phyloP scores from a whole-genome alignment of 768 basidiomycete genomes.

The Phaffia tasmanica region DNA sequence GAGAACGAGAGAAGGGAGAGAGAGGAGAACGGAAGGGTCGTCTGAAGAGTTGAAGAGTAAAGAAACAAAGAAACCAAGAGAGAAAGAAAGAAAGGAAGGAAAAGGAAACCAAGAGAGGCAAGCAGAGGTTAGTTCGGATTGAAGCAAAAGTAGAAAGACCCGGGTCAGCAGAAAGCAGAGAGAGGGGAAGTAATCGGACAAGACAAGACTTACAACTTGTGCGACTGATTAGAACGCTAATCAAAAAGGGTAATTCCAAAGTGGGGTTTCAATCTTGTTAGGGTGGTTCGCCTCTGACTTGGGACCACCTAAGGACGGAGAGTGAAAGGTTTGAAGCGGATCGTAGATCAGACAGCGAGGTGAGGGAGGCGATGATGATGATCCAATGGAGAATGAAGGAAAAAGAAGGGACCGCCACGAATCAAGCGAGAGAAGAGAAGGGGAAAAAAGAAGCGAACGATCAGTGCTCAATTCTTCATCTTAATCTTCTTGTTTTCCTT shows the following conservation, averaged over 20 bases:
- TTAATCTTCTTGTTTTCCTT: no score
- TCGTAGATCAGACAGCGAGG: no score
- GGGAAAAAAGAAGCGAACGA: not conserved
- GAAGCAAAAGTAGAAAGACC: not conserved
- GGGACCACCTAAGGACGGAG: slow-evolving; percentile 19
- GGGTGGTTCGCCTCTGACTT: slow-evolving; percentile 24
- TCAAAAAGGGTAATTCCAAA: slow-evolving; percentile 3
- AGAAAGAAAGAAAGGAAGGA: not conserved
- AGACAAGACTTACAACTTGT: no score
- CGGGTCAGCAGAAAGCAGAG: not conserved
- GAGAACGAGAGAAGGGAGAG: slow-evolving; percentile 4
- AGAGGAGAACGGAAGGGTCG: not conserved
- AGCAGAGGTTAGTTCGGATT: slow-evolving; percentile 2
- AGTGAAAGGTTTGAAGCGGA: no score
- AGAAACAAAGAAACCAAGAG: not conserved
- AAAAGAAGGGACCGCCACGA: not conserved
- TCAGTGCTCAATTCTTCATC: no score
- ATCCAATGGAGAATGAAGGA: no score
- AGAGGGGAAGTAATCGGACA: no score
- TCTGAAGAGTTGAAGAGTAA: no score
- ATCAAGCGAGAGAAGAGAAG: not conserved
- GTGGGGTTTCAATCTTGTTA: slow-evolving; percentile 20
- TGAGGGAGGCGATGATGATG: no score
- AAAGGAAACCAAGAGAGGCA: not conserved
- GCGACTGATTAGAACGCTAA: no score